Base-by-base conservation (phyloP, 148 eudicot species). In the Chenopodium album region DNA sequence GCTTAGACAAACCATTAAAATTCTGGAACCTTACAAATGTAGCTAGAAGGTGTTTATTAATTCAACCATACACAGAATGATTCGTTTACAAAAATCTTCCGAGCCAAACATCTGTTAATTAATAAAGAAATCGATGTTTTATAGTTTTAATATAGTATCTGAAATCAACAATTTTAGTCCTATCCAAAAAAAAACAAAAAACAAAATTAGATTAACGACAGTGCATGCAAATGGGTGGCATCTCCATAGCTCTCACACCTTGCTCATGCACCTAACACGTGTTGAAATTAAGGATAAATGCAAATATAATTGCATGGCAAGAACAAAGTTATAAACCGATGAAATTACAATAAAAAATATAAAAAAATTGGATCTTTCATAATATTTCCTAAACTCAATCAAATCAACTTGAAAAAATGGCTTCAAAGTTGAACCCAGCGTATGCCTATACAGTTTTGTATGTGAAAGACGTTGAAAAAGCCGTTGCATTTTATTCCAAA, bases 381-480 rank as follows among this genome's bases (percentile, higher is more conserved):
- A 54, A 54, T 13, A 4, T 62, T 6, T 56, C 22, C n/a, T 14
- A 23, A 60, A 73, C 23, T 71, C 59, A 23, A 71, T 4, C 14
- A 80, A 23, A 78, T 7, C 3, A n/a, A 34, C 10, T 77, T 47
- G 9, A 2, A n/a, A 46, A 67, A 68, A 28, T 91, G 96, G 89
- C 91, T 41, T 82, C 93, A 72, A 84, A 81, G 31, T 68, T 88
- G 37, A 90, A 65, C 65, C 97, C 98, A 65, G 87, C 87, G 22
- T 94, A 84, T 52, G 99, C 95, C 0, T 95, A 95, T 87, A 91
- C 94, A 23, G 93, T 94, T 19, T 87, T 94, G 19, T 95, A 95
- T 74, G 97, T 93, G 9, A 91, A 88, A 81, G 99, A 95, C 48
- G 99, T 95, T 0, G 98, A 92, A 68, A 93, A 91, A 85, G 89